Evolutionary conservation across 2,329 filamentous ascomycete genomes (phyloP).

Genomic region (Colletotrichum cordylinicola): DNA sequence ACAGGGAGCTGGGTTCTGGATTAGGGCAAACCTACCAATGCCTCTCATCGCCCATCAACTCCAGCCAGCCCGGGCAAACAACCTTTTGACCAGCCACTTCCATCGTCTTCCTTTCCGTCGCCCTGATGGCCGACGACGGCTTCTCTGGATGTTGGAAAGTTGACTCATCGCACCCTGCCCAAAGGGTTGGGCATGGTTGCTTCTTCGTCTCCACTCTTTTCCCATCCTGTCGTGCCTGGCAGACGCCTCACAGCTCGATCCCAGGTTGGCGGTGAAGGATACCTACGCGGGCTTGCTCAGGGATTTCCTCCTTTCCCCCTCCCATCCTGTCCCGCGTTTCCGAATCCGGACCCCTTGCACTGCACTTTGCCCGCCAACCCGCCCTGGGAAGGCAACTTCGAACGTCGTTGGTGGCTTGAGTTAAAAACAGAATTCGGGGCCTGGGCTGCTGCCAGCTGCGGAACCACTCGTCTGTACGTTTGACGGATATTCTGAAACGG

Average conservation of each 20-base stretch:
- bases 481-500: conserved; percentile 23
- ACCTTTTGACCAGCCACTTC: conserved; percentile 5
- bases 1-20: conserved; percentile 14
- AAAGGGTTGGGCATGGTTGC: conserved; percentile 24
- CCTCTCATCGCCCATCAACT: not conserved
- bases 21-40: not conserved
- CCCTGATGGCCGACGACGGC: not conserved
- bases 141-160: not conserved
- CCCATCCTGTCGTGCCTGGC: conserved; percentile 12
- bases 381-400: not conserved
- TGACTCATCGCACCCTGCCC: conserved; percentile 24
- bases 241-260: conserved; percentile 18
- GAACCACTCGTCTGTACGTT: conserved; percentile 9
- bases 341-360: conserved; percentile 16
- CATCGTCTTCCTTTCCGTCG: not conserved
- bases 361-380: not conserved
- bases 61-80: not conserved
- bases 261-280: conserved; percentile 27
- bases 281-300: not conserved
- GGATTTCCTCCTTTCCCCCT: conserved; percentile 23
- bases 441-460: not conserved
- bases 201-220: conserved; percentile 21
- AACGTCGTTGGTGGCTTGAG: not conserved
- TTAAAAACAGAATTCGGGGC: conserved; percentile 3
- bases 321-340: conserved; percentile 15